A percentile compares a stretch with the other conserved stretches of the same genome.
Evolutionary conservation across 371 early-diverging fungal species (phyloP).

Genomic region (Mucor saturninus): DNA sequence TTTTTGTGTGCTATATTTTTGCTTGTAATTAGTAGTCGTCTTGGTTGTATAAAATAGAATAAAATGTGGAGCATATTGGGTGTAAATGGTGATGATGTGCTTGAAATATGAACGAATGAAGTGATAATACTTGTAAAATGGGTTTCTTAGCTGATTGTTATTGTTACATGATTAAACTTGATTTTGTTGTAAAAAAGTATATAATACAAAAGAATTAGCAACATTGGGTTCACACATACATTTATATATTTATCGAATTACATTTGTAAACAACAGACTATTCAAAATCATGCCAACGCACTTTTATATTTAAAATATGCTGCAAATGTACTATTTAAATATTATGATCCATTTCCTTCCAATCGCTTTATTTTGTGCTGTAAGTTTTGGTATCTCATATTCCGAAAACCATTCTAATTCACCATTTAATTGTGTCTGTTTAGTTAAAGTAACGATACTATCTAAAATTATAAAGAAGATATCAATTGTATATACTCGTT

Average conservation of each 20-base stretch:
- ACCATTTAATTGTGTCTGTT: slow-evolving; percentile 20
- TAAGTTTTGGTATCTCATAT: slow-evolving; percentile 12
- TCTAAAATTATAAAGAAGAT: slow-evolving; percentile 6
- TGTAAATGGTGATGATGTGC: not conserved
- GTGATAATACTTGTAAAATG: too few relatives aligned
- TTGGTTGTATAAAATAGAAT: not conserved
- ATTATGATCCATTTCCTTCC: slow-evolving; percentile 16
- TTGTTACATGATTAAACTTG: too few relatives aligned
- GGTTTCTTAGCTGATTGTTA: too few relatives aligned
- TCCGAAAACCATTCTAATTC: slow-evolving; percentile 27
- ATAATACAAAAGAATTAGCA: too few relatives aligned
- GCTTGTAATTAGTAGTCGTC: slow-evolving; percentile 3
- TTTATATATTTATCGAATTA: not conserved
- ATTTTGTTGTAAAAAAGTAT: too few relatives aligned
- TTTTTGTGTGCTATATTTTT: slow-evolving; percentile 4
- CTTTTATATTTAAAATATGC: slow-evolving; percentile 5
- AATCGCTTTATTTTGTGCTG: slow-evolving; percentile 11
- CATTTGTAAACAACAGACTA: not conserved
- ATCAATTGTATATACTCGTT: not conserved
- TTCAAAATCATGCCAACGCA: slow-evolving; percentile 2
- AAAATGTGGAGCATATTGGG: not conserved
- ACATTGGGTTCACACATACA: too few relatives aligned
- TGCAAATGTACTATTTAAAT: slow-evolving; percentile 10
- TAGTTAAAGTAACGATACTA: slow-evolving; percentile 23
- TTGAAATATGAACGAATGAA: not conserved